Percentiles rank a stretch among this genome's conserved stretches.
Evolutionary conservation across 1,284 basidiomycete genomes (phyloP).

Genomic region (Ustilago crameri): DNA sequence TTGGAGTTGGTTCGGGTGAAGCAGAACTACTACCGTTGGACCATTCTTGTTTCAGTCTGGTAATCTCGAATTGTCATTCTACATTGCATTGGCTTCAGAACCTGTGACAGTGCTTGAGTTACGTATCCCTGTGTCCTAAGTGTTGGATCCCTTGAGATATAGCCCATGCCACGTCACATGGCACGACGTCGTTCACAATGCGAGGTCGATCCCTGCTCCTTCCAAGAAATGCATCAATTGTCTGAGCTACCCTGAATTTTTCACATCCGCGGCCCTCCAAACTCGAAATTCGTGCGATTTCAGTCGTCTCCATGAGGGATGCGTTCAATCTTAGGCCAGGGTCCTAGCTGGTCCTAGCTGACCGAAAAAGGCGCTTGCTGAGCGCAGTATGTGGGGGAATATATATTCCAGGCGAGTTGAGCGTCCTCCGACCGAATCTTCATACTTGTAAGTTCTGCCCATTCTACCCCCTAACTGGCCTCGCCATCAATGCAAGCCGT

Average conservation of each 20-base stretch:
- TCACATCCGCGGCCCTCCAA: constrained; percentile 22
- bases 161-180: no score
- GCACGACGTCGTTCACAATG: no score
- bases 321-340: no score
- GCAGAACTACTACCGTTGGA: constrained; percentile 5
- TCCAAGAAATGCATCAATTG: no score
- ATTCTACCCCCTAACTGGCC: constrained; percentile 17
- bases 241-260: not conserved
- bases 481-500: not conserved
- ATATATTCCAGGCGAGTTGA: constrained; percentile 14
- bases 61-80: not conserved
- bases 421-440: constrained; percentile 5
- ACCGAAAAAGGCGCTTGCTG: constrained; percentile 13
- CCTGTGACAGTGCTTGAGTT: not conserved
- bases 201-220: no score
- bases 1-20: constrained; percentile 20
- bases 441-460: constrained; percentile 47
- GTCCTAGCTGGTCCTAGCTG: not conserved
- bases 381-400: constrained; percentile 8
- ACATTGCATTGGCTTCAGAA: not conserved
- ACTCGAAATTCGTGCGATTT: constrained; percentile 35
- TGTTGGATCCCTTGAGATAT: no score
- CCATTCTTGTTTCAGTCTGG: not conserved
- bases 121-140: not conserved
- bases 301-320: no score